These are phyloP conservation scores for Ceratocystis harringtonii DNA, from an alignment of 2,329 filamentous ascomycete genomes.

Conservation along the genomic window DNA sequence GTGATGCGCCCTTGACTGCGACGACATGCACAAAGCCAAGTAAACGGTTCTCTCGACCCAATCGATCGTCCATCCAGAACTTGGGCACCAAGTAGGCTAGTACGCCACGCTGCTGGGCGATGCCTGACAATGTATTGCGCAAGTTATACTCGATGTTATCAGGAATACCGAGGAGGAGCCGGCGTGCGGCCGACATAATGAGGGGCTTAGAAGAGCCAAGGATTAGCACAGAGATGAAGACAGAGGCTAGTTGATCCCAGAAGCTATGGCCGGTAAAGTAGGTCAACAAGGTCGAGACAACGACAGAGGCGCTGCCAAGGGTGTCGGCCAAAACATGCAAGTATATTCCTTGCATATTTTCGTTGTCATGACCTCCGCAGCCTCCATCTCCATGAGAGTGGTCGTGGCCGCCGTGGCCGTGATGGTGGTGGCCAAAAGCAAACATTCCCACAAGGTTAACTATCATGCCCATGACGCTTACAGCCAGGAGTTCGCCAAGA, in stretches of 20 bases:
- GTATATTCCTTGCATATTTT: conserved; percentile 97
- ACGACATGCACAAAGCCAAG: conserved; percentile 78
- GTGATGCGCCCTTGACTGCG: conserved; percentile 52
- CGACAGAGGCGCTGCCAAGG: conserved; percentile 84
- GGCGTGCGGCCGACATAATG: conserved; percentile 68
- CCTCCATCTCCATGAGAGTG: conserved; percentile 18
- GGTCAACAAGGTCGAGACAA: conserved; percentile 77
- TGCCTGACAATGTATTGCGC: conserved; percentile 69
- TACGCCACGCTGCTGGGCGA: conserved; percentile 70
- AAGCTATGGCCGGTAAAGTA: conserved; percentile 80
- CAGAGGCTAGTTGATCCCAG: conserved; percentile 89
- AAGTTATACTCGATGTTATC: conserved; percentile 76
- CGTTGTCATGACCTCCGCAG: conserved; percentile 55
- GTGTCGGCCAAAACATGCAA: conserved; percentile 91
- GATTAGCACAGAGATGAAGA: conserved; percentile 83
- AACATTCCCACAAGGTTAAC: conserved; percentile 90
- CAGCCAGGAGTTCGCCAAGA: conserved; percentile 71
- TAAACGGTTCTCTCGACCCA: conserved; percentile 33
- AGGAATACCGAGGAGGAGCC: conserved; percentile 70
- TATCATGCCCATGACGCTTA: conserved; percentile 70
- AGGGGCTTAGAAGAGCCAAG: conserved; percentile 83
- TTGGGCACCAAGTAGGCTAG: conserved; percentile 72
- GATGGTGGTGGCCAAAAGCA: conserved; percentile 59
- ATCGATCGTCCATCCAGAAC: conserved; percentile 76
- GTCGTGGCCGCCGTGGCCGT: conserved; percentile 26